Percentiles rank a stretch among this genome's conserved stretches.
phyloP scores from a whole-genome alignment of 371 early-diverging fungal species.

The Circinella minor region DNA sequence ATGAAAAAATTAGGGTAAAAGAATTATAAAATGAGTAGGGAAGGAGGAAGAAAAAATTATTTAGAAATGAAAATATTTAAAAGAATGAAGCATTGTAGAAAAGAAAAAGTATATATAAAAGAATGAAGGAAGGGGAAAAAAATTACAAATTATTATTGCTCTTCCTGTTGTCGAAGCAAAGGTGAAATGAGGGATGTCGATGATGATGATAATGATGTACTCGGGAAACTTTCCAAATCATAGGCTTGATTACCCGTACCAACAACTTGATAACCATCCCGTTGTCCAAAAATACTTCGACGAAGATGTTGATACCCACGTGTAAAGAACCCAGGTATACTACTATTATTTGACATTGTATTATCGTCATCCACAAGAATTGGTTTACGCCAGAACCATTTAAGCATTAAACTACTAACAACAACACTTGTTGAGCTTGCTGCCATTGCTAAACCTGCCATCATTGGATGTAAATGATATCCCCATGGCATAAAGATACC shows the following conservation, averaged over 20 bases:
- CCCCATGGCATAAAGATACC: slow-evolving; percentile 89
- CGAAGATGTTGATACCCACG: neutral
- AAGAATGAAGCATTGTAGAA: neutral
- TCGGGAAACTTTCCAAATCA: slow-evolving; percentile 18
- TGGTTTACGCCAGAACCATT: slow-evolving; percentile 66
- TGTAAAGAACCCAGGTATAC: neutral
- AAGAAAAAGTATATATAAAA: neutral
- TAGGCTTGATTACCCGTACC: slow-evolving; percentile 12
- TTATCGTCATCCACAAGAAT: slow-evolving; percentile 19
- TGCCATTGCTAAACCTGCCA: slow-evolving; percentile 95
- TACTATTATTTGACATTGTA: neutral
- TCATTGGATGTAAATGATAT: slow-evolving; percentile 84
- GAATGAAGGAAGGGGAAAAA: neutral
- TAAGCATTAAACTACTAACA: slow-evolving; percentile 82
- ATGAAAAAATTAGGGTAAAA: no score
- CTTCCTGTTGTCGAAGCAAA: neutral
- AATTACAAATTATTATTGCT: neutral
- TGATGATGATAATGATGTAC: no score
- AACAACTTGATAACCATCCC: slow-evolving; percentile 19
- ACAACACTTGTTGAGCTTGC: slow-evolving; percentile 93
- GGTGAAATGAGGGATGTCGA: no score
- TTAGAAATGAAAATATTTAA: neutral
- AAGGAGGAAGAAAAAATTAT: no score
- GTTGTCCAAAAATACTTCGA: neutral
- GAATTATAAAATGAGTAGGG: no score